A percentile compares a stretch with the other conserved stretches of the same genome.
These are phyloP conservation scores for Tetrastigma voinierianum DNA, from an alignment of 164 flowering plant genomes.

Conservation along the genomic window DNA sequence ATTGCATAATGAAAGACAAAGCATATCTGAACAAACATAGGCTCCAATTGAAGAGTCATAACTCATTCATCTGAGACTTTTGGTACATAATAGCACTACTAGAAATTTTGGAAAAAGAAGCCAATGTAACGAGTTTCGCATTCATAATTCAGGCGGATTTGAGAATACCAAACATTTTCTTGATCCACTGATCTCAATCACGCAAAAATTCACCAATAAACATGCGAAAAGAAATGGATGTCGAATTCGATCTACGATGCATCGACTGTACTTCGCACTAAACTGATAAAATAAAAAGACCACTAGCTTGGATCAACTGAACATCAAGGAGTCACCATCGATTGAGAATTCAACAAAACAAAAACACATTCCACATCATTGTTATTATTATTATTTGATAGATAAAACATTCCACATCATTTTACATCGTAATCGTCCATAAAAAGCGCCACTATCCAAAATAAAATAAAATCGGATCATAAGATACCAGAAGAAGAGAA, in stretches of 20 bases:
- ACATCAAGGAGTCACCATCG: neutral
- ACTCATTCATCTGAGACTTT: neutral
- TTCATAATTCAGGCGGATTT: neutral
- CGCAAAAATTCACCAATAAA: neutral
- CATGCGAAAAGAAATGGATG: neutral
- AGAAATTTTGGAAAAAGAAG: neutral
- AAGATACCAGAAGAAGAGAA: no score
- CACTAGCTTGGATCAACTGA: neutral
- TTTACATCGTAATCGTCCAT: neutral
- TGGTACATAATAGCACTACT: neutral
- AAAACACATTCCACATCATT: no score
- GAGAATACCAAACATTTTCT: neutral
- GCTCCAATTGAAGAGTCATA: neutral
- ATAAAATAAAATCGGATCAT: neutral
- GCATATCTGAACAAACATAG: neutral
- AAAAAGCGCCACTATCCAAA: neutral
- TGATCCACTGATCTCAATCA: neutral
- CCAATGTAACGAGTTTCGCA: neutral
- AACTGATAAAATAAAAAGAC: no score
- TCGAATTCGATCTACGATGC: neutral
- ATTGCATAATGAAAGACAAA: no score
- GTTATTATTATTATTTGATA: no score
- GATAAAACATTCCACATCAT: no score
- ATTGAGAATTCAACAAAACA: neutral
- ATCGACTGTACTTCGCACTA: neutral